These are phyloP conservation scores for Sclerotiophoma versabilis DNA, from an alignment of 2,329 filamentous ascomycete species.

Conservation along the genomic window DNA sequence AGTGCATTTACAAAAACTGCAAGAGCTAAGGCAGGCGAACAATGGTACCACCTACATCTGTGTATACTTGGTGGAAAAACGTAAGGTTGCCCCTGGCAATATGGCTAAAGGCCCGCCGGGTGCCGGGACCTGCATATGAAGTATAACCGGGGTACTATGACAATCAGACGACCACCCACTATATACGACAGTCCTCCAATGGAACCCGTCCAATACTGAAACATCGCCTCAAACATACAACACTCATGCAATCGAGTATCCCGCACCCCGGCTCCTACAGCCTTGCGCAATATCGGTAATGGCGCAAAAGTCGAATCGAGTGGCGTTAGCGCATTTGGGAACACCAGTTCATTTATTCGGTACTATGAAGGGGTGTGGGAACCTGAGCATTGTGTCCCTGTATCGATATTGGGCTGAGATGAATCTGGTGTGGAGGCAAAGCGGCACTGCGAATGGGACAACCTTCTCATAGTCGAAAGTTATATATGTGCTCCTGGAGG, in stretches of 20 bases:
- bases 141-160: background rate
- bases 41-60: background rate
- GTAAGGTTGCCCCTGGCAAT: background rate
- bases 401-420: constrained; percentile 4
- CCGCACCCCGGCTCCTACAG: background rate
- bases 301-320: background rate
- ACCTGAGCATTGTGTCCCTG: background rate
- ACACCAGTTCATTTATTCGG: constrained; percentile 7
- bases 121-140: constrained; percentile 15
- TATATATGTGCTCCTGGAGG: constrained; percentile 1
- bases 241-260: background rate
- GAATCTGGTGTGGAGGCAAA: background rate
- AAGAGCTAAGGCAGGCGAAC: background rate
- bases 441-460: background rate
- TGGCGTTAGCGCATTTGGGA: background rate
- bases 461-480: background rate
- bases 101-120: constrained; percentile 19
- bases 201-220: background rate
- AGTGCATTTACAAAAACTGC: background rate
- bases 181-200: constrained; percentile 5
- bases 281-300: constrained; percentile 1
- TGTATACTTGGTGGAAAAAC: constrained; percentile 15
- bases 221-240: background rate
- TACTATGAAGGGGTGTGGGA: constrained; percentile 2
- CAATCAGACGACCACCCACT: constrained; percentile 8